Evolutionary conservation across 2,329 filamentous ascomycete genomes (phyloP), one percentile per base, ranked within the genome.

Genomic region (Chaetomiaceae sp.): DNA sequence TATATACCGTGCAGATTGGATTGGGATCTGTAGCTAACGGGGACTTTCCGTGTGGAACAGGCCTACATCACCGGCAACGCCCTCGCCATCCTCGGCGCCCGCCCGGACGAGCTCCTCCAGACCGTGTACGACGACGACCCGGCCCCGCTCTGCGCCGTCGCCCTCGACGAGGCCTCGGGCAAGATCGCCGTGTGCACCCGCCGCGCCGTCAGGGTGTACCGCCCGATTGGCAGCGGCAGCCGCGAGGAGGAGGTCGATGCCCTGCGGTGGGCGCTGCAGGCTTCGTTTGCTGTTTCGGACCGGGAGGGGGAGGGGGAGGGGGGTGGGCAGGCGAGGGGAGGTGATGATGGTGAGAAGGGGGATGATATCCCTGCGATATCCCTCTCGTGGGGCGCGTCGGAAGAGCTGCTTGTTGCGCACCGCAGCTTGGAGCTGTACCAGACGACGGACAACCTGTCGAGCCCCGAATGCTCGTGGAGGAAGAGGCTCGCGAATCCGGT

Each of bases 41-140:
- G n/a, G n/a, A n/a, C n/a, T n/a, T n/a, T n/a, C n/a, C n/a, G n/a
- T n/a, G n/a, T n/a, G n/a, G n/a, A n/a, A n/a, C n/a, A 95, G 89
- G 82, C 83, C 45, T 99, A 97, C 70, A 86, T 96, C 58, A 93
- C 88, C 54, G 92, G 92, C 63, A 87, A 86, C 69, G 89, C 89
- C 55, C 81, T 97, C 58, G 82, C 93, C 47, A 85, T 99, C 62
- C 82, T 97, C 60, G 79, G 82, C 63, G 86, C 83, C 44, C 80
- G 87, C 46, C 80, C 48, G 23, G 44, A 48, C 38, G 6, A 13
- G 14, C 81, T 96, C 56, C 70, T 96, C 30, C 93, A 99, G 68
- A 96, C 91, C 4, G 86, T 95, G 59, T 95, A 96, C 71, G 84
- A 93, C 63, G 87, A 95, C 63, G 82, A 88, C 58, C 75, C 82